Percentiles rank a stretch among this genome's conserved stretches.
Conservation (phyloP, 2,329 filamentous ascomycete genomes). For the Trichophyton equinum region DNA sequence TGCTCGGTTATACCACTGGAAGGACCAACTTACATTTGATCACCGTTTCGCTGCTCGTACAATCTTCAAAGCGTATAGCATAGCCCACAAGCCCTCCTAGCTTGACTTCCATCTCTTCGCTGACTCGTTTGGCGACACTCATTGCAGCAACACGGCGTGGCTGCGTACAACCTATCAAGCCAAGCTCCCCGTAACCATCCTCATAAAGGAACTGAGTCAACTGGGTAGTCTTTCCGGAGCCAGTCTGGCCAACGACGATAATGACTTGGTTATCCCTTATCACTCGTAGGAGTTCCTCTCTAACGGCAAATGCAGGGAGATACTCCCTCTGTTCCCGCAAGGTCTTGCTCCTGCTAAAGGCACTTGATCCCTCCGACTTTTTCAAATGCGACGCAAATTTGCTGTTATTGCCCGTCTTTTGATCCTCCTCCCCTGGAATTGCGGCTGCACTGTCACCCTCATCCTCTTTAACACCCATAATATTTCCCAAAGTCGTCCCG, state of each 20-base stretch:
- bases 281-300: constrained; percentile 81
- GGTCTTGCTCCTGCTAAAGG: constrained; percentile 86
- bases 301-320: constrained; percentile 86
- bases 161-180: constrained; percentile 93
- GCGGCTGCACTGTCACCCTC: constrained; percentile 76
- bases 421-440: constrained; percentile 57
- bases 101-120: constrained; percentile 93
- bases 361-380: constrained; percentile 71
- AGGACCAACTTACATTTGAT: constrained; percentile 60
- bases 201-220: constrained; percentile 92
- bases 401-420: constrained; percentile 47
- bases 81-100: constrained; percentile 84
- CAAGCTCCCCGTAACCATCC: constrained; percentile 76
- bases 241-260: constrained; percentile 93
- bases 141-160: constrained; percentile 93
- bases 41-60: constrained; percentile 83
- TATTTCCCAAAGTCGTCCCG: constrained; percentile 80
- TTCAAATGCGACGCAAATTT: constrained; percentile 91
- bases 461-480: constrained; percentile 91
- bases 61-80: constrained; percentile 96
- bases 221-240: constrained; percentile 95
- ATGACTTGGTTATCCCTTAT: constrained; percentile 95
- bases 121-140: constrained; percentile 96
- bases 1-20: background rate
- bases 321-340: constrained; percentile 84